These are phyloP conservation scores for Malus domestica DNA, from an alignment of 306 rosid genomes.

Conservation along the genomic window DNA sequence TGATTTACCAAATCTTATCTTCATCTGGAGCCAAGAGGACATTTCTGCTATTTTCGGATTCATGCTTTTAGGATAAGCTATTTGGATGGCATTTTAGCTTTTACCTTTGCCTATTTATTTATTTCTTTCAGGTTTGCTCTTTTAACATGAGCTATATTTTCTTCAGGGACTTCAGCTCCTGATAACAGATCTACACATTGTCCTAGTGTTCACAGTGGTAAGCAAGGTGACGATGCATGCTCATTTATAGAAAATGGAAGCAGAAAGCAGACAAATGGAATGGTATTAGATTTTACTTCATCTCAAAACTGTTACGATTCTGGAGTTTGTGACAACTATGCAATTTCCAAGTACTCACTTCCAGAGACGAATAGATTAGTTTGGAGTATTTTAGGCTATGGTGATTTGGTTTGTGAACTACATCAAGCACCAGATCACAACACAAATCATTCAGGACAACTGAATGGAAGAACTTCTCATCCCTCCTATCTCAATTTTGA, in stretches of 20 bases:
- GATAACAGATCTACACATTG: slow-evolving; percentile 24
- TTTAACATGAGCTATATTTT: background rate
- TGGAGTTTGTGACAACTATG: slow-evolving; percentile 19
- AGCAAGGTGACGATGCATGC: slow-evolving; percentile 15
- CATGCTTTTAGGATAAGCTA: background rate
- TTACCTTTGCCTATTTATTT: background rate
- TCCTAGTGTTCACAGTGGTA: slow-evolving; percentile 18
- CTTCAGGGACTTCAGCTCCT: slow-evolving; percentile 33
- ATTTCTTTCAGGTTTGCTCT: background rate
- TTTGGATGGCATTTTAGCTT: background rate
- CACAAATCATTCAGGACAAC: slow-evolving; percentile 10
- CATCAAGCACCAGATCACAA: slow-evolving; percentile 21
- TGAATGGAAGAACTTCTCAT: slow-evolving; percentile 25
- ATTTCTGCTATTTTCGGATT: background rate
- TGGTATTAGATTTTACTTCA: slow-evolving; percentile 30
- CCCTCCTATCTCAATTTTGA: slow-evolving; percentile 42
- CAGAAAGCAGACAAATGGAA: slow-evolving; percentile 29
- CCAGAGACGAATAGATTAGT: slow-evolving; percentile 30
- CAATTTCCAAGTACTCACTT: slow-evolving; percentile 25
- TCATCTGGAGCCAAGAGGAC: background rate
- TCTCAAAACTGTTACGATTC: slow-evolving; percentile 28
- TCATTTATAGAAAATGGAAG: slow-evolving; percentile 24
- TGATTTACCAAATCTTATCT: background rate
- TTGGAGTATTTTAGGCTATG: slow-evolving; percentile 41
- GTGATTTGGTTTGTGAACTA: slow-evolving; percentile 46